Percentiles rank a stretch among this genome's conserved stretches.
These are phyloP conservation scores for Cyberlindnera veronae DNA, from an alignment of 805 yeast species.

Conservation along the genomic window DNA sequence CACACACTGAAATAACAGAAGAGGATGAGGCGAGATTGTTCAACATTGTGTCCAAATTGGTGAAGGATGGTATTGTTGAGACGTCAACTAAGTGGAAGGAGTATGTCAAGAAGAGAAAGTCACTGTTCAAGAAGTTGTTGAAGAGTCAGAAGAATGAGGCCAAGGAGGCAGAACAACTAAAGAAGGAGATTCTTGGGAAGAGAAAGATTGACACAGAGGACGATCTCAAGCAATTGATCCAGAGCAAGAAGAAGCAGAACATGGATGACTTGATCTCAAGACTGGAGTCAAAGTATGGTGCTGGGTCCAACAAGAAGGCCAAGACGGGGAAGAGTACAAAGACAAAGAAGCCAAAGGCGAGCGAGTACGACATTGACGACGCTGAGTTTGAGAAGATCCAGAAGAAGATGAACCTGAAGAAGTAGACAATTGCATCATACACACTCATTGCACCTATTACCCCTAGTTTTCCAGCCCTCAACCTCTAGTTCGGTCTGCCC, in stretches of 20 bases:
- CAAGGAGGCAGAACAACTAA: slow-evolving; percentile 52
- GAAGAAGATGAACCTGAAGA: slow-evolving; percentile 5
- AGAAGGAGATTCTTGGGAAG: slow-evolving; percentile 36
- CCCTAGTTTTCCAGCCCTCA: too few species aligned
- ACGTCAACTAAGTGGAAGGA: slow-evolving; percentile 43
- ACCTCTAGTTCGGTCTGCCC: too few species aligned
- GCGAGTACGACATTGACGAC: slow-evolving; percentile 40
- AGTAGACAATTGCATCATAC: neutral
- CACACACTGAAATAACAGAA: slow-evolving; percentile 65
- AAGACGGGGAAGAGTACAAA: too few species aligned
- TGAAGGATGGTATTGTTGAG: slow-evolving; percentile 36
- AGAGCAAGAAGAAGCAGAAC: slow-evolving; percentile 39
- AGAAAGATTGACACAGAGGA: slow-evolving; percentile 31
- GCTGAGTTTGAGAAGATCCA: slow-evolving; percentile 45
- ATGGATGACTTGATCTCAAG: slow-evolving; percentile 44
- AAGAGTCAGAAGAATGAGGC: slow-evolving; percentile 61
- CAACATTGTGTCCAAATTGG: slow-evolving; percentile 44
- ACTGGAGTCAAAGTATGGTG: slow-evolving; percentile 49
- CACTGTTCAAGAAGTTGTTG: slow-evolving; percentile 44
- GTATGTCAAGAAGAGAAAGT: slow-evolving; percentile 47
- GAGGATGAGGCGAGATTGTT: slow-evolving; percentile 62
- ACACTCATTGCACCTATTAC: too few species aligned
- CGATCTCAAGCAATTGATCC: slow-evolving; percentile 48
- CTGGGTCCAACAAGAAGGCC: slow-evolving; percentile 32
- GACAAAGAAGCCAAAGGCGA: slow-evolving; percentile 18